These are phyloP conservation scores for Candida sp. DNA, from an alignment of 1,139 yeast genomes.

Conservation along the genomic window DNA sequence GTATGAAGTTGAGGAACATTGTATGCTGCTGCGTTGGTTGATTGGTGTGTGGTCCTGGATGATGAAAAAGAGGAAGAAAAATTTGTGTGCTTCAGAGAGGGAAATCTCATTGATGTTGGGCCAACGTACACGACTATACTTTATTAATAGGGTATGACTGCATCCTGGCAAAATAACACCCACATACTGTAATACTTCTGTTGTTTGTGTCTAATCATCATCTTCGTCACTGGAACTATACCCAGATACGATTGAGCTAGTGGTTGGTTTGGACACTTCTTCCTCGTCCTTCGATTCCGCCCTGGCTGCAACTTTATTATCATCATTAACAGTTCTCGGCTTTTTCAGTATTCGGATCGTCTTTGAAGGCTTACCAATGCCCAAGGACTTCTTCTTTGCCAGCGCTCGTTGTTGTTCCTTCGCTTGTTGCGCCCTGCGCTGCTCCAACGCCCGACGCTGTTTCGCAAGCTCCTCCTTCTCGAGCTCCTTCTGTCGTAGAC, in stretches of 20 bases:
- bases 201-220: background rate
- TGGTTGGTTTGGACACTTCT: background rate
- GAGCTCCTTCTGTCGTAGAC: slow-evolving; percentile 20
- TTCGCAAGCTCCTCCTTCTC: slow-evolving; percentile 17
- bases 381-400: background rate
- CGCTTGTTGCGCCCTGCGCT: slow-evolving; percentile 10
- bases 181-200: background rate
- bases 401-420: slow-evolving; percentile 6
- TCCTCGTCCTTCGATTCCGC: background rate
- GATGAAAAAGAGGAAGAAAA: slow-evolving; percentile 3
- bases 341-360: background rate
- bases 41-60: background rate
- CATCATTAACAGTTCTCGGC: background rate
- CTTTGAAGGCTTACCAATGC: background rate
- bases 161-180: background rate
- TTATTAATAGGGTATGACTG: background rate
- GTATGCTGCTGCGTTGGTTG: background rate
- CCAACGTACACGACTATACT: slow-evolving; percentile 4
- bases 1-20: slow-evolving; percentile 19
- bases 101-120: background rate
- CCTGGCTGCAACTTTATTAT: background rate
- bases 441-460: slow-evolving; percentile 14
- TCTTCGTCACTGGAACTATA: slow-evolving; percentile 6
- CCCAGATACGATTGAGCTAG: background rate
- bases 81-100: background rate